Conservation (phyloP, 352 stramenopile species). For the Phytopythium boreale region DNA sequence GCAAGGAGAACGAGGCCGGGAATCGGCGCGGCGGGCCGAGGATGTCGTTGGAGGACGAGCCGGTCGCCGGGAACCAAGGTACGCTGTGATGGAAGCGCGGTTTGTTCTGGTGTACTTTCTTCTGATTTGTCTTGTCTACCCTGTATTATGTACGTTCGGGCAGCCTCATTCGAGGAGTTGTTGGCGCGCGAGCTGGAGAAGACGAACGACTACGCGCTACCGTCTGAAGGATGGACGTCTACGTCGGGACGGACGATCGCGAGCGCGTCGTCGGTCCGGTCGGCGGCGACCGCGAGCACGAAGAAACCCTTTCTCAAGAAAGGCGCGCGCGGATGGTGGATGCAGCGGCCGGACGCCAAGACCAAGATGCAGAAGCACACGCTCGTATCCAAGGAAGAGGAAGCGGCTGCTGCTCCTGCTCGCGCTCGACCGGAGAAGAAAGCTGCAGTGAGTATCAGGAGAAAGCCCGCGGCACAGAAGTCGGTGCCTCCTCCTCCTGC, state of each 20-base stretch:
- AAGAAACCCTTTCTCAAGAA: constrained; percentile 74
- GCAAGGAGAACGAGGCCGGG: constrained; percentile 24
- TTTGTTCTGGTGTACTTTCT: background rate
- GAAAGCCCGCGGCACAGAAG: background rate
- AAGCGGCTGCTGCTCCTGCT: constrained; percentile 10
- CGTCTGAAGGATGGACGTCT: background rate
- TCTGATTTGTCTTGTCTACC: background rate
- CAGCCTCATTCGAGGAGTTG: constrained; percentile 70
- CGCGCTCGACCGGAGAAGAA: constrained; percentile 1
- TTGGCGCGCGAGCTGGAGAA: constrained; percentile 61
- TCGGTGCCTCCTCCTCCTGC: background rate
- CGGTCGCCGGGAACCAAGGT: constrained; percentile 22
- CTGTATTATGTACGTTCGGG: background rate
- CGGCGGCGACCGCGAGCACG: background rate
- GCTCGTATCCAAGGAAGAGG: constrained; percentile 45
- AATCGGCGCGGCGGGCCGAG: constrained; percentile 12
- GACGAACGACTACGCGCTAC: background rate
- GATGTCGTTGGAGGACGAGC: constrained; percentile 16
- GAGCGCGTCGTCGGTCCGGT: background rate
- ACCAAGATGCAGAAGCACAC: constrained; percentile 58
- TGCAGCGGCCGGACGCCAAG: constrained; percentile 49
- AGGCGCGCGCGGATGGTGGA: constrained; percentile 84
- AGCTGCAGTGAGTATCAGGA: constrained; percentile 1
- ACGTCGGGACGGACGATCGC: background rate
- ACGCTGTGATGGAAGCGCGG: background rate